Conservation (phyloP, 805 yeast species). For the Lachancea mirantina region DNA sequence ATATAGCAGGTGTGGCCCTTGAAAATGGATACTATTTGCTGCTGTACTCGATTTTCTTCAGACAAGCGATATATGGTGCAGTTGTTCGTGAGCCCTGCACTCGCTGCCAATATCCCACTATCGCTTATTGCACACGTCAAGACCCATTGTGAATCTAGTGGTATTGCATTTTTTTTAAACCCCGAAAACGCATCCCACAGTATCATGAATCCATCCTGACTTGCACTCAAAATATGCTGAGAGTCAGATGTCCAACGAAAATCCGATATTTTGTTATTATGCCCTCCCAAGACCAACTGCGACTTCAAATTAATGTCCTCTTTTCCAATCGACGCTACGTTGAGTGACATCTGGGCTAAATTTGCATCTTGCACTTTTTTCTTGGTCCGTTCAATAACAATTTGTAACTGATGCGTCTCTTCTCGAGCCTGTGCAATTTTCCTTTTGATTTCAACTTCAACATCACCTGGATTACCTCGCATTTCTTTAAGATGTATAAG, state of each 20-base stretch:
- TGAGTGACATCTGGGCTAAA: conserved; percentile 34
- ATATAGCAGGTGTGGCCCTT: conserved; percentile 82
- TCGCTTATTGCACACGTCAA: conserved; percentile 69
- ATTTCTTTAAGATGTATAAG: too few species aligned
- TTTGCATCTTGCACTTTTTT: conserved; percentile 40
- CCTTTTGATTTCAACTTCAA: conserved; percentile 23
- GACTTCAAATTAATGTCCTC: conserved; percentile 30
- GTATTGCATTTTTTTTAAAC: conserved; percentile 60
- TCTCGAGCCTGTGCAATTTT: conserved; percentile 34
- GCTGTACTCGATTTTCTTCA: conserved; percentile 31
- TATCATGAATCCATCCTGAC: conserved; percentile 81
- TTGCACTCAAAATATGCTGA: conserved; percentile 56
- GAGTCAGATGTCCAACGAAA: conserved; percentile 64
- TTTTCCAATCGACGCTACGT: conserved; percentile 18
- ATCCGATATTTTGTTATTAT: conserved; percentile 64
- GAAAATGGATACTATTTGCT: conserved; percentile 44
- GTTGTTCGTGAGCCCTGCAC: conserved; percentile 76
- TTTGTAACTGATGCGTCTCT: conserved; percentile 42
- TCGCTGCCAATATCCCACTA: conserved; percentile 56
- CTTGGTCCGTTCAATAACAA: conserved; percentile 42
- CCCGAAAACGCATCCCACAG: conserved; percentile 78
- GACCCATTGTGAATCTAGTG: conserved; percentile 73
- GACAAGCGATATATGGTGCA: conserved; percentile 59
- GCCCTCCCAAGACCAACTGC: conserved; percentile 40
- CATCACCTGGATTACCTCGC: not conserved